A percentile compares a stretch with the other conserved stretches of the same genome.
These are phyloP conservation scores for Petasospora rhodanensis DNA, from an alignment of 1,139 yeast species.

Conservation along the genomic window DNA sequence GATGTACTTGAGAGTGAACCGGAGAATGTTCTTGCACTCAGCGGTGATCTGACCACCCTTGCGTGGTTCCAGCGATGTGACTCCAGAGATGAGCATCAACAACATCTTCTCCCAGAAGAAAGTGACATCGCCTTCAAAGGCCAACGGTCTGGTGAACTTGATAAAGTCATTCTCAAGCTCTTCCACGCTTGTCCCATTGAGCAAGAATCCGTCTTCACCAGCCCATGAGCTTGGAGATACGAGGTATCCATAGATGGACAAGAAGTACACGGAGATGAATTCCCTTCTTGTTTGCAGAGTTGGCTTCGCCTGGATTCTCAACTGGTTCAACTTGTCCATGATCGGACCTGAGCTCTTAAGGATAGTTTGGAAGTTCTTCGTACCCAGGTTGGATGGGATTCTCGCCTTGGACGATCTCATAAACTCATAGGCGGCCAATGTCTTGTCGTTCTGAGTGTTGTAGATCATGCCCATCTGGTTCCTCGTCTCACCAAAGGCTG, in stretches of 20 bases:
- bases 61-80: constrained; percentile 19
- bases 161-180: constrained; percentile 35
- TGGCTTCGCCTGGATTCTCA: constrained; percentile 13
- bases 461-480: constrained; percentile 61
- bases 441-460: constrained; percentile 35
- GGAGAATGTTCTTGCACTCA: constrained; percentile 25
- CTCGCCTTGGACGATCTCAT: constrained; percentile 56
- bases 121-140: constrained; percentile 9
- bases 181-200: constrained; percentile 28
- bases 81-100: constrained; percentile 28
- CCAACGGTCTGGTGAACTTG: constrained; percentile 17
- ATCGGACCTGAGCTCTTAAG: constrained; percentile 7
- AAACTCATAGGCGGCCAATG: constrained; percentile 46
- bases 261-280: constrained; percentile 13
- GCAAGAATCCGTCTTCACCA: constrained; percentile 23
- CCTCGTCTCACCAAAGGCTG: constrained; percentile 64
- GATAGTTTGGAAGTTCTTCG: constrained; percentile 15
- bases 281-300: constrained; percentile 6
- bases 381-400: constrained; percentile 32
- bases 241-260: constrained; percentile 20
- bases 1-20: constrained; percentile 31
- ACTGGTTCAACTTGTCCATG: constrained; percentile 17
- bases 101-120: constrained; percentile 20
- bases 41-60: constrained; percentile 14
- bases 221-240: constrained; percentile 28